Evolutionary conservation across 805 yeast genomes (phyloP), one percentile per base, ranked within the genome.

Genomic region (Candida parachauliodes): DNA sequence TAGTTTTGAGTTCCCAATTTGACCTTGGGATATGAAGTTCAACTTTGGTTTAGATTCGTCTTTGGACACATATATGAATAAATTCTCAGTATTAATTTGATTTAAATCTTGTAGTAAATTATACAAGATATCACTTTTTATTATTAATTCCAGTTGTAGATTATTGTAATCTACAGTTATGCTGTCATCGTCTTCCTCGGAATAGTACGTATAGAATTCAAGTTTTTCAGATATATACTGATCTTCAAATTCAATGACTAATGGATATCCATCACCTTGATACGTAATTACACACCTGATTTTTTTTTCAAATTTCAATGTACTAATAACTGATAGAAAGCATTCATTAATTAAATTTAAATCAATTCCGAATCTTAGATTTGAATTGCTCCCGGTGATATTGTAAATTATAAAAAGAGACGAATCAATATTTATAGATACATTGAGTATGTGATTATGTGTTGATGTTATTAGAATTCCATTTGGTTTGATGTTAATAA

Each of bases 1-100:
- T 15, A 86, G 63, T 50, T 82, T 80, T 27, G 86, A 79, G 36
- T 70, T 66, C 0, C 95, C 95, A 32, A 85, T 69, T n/a, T 80
- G 83, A 8, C 91, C 85, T 27, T 70, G 72, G 0, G 93, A 81
- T 4, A 83, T 73, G 37, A 88, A 70, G 18, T 72, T 65, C 32
- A 81, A 56, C 44, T 65, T 70, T 24, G 70, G 65, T 49, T 55
- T 28, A 5, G 16, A 24, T 8, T 17, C 23, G 18, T 22, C 19
- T 7, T 19, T 28, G 32, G 65, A 59, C 4, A 60, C 50, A 29
- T 48, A 51, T 24, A 68, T 48, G 42, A 46, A 63, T 29, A 68
- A 37, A n/a, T 60, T 62, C 16, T 48, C 46, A 3, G 73, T 67
- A 39, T 54, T 57, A 30, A 68, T 62, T 24, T 58, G 59, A 25